Evolutionary conservation across 1,139 yeast genomes (phyloP), one percentile per base, ranked within the genome.

Genomic region (Yamadazyma friedrichii): DNA sequence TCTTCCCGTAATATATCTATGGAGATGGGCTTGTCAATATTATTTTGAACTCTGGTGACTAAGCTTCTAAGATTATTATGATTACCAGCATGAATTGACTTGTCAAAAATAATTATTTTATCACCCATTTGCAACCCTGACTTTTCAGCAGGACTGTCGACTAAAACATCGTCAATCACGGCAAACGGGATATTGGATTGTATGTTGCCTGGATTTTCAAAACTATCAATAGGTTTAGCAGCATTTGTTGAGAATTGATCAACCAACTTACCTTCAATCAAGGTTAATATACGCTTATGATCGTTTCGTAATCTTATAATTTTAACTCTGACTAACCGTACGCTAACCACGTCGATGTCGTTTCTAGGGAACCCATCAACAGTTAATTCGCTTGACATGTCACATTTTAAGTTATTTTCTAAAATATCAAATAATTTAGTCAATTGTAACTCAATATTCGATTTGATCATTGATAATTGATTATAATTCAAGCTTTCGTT

Each of bases 321-420:
- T 52, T 76, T 76, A 8, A 81, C 76, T 46, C 96, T 61, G 0
- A 79, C 55, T n/a, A 77, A 64, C 40, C 94, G 65, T 2, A 82
- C 67, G 30, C 85, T 74, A 3, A 84, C 80, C 5, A 91, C 86
- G 53, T 93, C 96, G 26, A 91, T 76, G 56, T 93, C 98, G 12
- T 72, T 65, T 30, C 97, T 68, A 0, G 98, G 98, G 51, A 78
- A 93, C 29, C 97, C 97, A 53, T 91, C 96, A 0, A 54, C 46
- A 0, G 85, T 76, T 2, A 91, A 64, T 0, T 81, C 70, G 0
- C 94, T 82, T 15, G 73, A 61, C 89, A 88, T 80, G 47, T 75
- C 79, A 1, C 75, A 82, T 30, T 67, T 62, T 44, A 64, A 65
- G 32, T 60, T 56, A 33, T 54, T 47, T 9, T 46, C 47, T n/a